These are phyloP conservation scores for Hirsutella minnesotensis DNA, from an alignment of 2,329 filamentous ascomycete genomes.

Conservation along the genomic window DNA sequence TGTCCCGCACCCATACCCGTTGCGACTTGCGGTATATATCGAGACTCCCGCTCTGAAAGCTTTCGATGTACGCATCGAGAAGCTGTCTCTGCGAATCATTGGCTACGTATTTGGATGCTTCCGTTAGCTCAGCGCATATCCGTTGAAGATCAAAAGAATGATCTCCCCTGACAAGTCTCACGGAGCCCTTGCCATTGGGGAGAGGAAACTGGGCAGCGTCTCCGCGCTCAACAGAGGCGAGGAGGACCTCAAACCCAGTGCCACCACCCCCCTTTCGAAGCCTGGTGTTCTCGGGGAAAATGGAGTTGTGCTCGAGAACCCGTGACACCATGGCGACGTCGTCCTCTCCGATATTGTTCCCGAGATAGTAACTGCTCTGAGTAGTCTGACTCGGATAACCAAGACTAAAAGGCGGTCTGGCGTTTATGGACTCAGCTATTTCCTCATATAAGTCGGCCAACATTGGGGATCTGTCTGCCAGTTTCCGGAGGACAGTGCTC, in stretches of 20 bases:
- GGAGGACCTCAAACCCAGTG: conserved; percentile 33
- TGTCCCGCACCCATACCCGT: conserved; percentile 46
- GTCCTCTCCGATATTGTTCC: conserved; percentile 34
- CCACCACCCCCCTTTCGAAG: conserved; percentile 19
- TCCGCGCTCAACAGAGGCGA: conserved; percentile 16
- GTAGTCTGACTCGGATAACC: conserved; percentile 40
- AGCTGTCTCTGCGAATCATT: conserved; percentile 41
- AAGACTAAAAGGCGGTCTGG: conserved; percentile 39
- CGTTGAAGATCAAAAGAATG: conserved; percentile 36
- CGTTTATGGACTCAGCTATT: conserved; percentile 29
- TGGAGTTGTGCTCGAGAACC: conserved; percentile 34
- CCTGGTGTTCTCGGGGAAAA: conserved; percentile 47
- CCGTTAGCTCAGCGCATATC: conserved; percentile 32
- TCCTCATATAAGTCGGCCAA: conserved; percentile 17
- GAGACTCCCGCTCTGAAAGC: conserved; percentile 44
- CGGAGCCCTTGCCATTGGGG: not conserved
- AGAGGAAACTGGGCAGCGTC: not conserved
- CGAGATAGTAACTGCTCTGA: conserved; percentile 44
- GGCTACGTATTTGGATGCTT: conserved; percentile 34
- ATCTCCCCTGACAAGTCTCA: conserved; percentile 36
- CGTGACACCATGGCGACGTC: conserved; percentile 41
- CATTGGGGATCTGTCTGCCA: conserved; percentile 23
- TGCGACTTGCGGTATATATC: conserved; percentile 43
- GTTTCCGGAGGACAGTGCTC: conserved; percentile 25
- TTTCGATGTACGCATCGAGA: conserved; percentile 38